Conservation (phyloP, 192 early-diverging fungal species). For the Mortierella hygrophila region DNA sequence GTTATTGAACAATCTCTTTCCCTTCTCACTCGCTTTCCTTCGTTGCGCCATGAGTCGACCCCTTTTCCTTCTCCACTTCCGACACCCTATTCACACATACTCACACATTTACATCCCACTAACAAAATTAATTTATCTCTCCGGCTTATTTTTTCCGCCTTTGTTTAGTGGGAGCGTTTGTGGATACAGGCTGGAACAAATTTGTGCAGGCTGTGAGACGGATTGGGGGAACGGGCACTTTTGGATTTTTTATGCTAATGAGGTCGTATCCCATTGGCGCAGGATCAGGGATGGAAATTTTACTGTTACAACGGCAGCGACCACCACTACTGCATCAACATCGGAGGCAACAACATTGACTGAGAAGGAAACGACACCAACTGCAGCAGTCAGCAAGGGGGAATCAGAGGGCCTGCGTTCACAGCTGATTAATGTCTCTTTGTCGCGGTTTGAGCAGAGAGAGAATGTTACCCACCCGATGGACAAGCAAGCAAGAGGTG, state of each 20-base stretch:
- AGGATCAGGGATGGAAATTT: conserved; percentile 27
- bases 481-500: background rate
- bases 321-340: background rate
- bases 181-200: conserved; percentile 46
- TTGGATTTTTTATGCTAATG: conserved; percentile 55
- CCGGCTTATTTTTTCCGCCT: background rate
- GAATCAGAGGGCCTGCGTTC: background rate
- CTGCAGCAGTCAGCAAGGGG: background rate
- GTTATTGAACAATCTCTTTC: background rate
- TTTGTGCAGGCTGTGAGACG: conserved; percentile 47
- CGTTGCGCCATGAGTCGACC: background rate
- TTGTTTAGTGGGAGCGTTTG: conserved; percentile 39
- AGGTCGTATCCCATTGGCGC: conserved; percentile 46
- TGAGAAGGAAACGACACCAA: background rate
- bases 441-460: background rate
- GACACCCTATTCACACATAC: background rate
- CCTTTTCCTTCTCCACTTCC: background rate
- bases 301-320: background rate
- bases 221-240: conserved; percentile 51
- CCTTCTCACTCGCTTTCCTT: background rate
- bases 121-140: background rate
- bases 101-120: too few species aligned
- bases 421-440: background rate
- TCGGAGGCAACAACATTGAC: too few species aligned
- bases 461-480: background rate